These are phyloP conservation scores for Kodamaea sp. DNA, from an alignment of 1,139 yeast species.

Conservation along the genomic window DNA sequence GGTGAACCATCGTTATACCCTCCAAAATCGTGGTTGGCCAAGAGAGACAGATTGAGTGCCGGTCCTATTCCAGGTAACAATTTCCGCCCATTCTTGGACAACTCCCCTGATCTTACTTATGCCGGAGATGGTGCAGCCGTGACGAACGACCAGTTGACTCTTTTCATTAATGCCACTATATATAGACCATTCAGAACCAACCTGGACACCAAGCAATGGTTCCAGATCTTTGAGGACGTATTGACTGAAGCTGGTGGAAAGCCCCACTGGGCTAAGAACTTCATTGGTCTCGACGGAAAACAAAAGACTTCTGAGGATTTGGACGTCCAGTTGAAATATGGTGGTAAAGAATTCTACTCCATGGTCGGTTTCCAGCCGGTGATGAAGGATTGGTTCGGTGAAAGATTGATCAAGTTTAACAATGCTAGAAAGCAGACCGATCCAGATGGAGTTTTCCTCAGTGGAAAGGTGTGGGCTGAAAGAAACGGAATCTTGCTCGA, in stretches of 20 bases:
- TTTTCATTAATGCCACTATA: conserved; percentile 92
- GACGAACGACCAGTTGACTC: conserved; percentile 76
- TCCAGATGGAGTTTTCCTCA: conserved; percentile 78
- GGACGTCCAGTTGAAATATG: conserved; percentile 38
- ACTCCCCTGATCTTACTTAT: conserved; percentile 66
- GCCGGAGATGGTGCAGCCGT: conserved; percentile 49
- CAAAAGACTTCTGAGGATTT: conserved; percentile 41
- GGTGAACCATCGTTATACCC: conserved; percentile 50
- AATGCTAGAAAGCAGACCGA: conserved; percentile 65
- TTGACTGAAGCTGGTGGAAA: conserved; percentile 81
- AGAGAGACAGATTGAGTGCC: conserved; percentile 36
- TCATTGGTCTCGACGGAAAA: conserved; percentile 61
- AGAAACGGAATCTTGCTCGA: conserved; percentile 67
- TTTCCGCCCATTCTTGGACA: conserved; percentile 77
- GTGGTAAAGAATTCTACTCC: conserved; percentile 60
- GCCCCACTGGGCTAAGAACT: conserved; percentile 99
- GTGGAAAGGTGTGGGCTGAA: conserved; percentile 75
- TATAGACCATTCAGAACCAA: conserved; percentile 85
- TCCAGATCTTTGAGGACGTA: conserved; percentile 74
- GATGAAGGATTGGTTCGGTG: conserved; percentile 80
- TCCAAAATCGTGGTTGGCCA: conserved; percentile 41
- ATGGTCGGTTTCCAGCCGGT: conserved; percentile 79
- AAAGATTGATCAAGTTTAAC: conserved; percentile 61
- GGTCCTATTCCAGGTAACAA: conserved; percentile 89
- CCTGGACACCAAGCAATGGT: conserved; percentile 82